Evolutionary conservation across 2,329 filamentous ascomycete genomes (phyloP).

Genomic region (Aspergillus persii): DNA sequence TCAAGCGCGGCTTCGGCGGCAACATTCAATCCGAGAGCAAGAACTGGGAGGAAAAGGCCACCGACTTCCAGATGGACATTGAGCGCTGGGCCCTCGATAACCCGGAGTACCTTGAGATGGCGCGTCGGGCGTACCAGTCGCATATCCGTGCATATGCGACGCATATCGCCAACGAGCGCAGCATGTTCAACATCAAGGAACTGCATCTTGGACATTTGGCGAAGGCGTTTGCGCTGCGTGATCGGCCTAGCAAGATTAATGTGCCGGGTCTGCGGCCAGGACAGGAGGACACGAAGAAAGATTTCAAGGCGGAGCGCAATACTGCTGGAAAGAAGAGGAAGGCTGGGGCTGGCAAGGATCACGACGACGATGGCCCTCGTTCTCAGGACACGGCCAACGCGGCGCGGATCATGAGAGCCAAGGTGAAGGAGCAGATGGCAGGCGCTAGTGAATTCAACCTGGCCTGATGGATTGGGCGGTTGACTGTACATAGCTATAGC

Average conservation of each 20-base stretch:
- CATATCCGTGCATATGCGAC: conserved; percentile 95
- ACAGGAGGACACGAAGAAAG: conserved; percentile 46
- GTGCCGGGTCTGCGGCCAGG: conserved; percentile 50
- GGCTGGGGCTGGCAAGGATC: conserved; percentile 22
- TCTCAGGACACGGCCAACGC: conserved; percentile 45
- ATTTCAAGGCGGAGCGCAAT: conserved; percentile 45
- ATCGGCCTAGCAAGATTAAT: conserved; percentile 78
- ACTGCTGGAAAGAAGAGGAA: conserved; percentile 36
- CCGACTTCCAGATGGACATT: conserved; percentile 64
- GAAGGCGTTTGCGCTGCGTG: conserved; percentile 87
- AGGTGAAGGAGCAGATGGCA: conserved; percentile 51
- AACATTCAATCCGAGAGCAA: conserved; percentile 40
- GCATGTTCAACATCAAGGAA: conserved; percentile 86
- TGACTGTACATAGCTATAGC: conserved; percentile 22
- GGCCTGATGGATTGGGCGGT: conserved; percentile 37
- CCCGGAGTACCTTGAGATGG: conserved; percentile 71
- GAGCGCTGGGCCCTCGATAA: conserved; percentile 66
- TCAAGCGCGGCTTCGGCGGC: conserved; percentile 63
- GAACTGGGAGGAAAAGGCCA: conserved; percentile 65
- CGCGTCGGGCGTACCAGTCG: conserved; percentile 81
- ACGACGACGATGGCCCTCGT: conserved; percentile 24
- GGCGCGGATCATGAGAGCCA: conserved; percentile 53
- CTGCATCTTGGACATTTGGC: conserved; percentile 90
- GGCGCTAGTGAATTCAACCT: conserved; percentile 60
- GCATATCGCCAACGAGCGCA: conserved; percentile 79